phyloP scores from a whole-genome alignment of 805 yeast species.

The Metschnikowia noctiluminum region DNA sequence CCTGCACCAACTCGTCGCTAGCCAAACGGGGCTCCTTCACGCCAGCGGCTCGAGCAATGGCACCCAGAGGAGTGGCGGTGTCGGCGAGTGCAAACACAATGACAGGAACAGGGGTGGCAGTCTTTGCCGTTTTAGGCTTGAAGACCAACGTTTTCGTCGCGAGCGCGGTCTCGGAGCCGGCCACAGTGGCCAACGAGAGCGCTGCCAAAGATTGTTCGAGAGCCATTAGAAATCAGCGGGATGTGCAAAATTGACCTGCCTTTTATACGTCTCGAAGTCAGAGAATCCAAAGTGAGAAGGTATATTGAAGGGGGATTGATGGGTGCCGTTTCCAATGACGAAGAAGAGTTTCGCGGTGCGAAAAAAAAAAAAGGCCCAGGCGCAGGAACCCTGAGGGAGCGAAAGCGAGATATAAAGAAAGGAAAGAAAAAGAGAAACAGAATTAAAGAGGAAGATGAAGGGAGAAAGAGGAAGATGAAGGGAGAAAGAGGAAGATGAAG shows the following conservation, averaged over 20 bases:
- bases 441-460: background rate
- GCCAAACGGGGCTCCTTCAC: slow-evolving; percentile 89
- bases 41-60: slow-evolving; percentile 62
- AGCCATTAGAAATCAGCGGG: slow-evolving; percentile 43
- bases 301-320: background rate
- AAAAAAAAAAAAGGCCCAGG: background rate
- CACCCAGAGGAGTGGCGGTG: slow-evolving; percentile 65
- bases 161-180: slow-evolving; percentile 44
- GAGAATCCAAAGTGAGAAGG: background rate
- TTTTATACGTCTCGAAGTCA: too few species aligned
- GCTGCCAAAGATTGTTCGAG: slow-evolving; percentile 66
- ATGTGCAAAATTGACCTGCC: too few species aligned
- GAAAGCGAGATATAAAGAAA: too few species aligned
- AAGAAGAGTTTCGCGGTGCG: background rate
- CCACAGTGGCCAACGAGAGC: slow-evolving; percentile 56
- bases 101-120: slow-evolving; percentile 74
- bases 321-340: background rate
- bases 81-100: slow-evolving; percentile 71
- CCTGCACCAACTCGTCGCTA: slow-evolving; percentile 69
- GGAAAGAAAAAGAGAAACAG: background rate
- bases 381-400: background rate
- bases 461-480: background rate
- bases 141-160: slow-evolving; percentile 76
- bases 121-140: slow-evolving; percentile 87
- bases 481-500: background rate